A percentile compares a stretch with the other conserved stretches of the same genome.
Conservation (phyloP, 129 eudicot genomes). For the carrot (Daucus carota) region DNA sequence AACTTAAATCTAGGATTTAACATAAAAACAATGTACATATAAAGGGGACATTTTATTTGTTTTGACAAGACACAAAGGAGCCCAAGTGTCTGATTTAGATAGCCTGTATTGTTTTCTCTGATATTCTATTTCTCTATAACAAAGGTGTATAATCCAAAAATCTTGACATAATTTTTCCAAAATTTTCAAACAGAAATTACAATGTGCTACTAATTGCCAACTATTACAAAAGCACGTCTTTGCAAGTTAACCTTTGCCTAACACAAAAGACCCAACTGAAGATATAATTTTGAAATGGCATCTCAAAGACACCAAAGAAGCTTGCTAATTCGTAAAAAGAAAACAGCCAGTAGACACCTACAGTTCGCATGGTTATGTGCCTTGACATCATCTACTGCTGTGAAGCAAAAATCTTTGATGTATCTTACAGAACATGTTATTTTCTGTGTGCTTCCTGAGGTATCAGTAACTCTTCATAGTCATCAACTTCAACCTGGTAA, state of each 20-base stretch:
- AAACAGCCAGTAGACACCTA: background rate
- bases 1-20: too few species aligned
- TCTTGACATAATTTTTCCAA: background rate
- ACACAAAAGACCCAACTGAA: background rate
- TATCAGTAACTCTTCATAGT: conserved; percentile 56
- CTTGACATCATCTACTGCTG: background rate
- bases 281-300: background rate
- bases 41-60: too few species aligned
- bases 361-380: background rate
- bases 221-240: background rate
- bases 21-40: too few species aligned
- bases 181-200: background rate
- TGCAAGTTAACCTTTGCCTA: background rate
- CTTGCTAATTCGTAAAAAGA: background rate
- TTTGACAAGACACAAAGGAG: too few species aligned
- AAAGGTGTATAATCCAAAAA: background rate
- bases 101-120: background rate
- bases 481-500: conserved; percentile 68
- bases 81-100: too few species aligned
- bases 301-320: background rate
- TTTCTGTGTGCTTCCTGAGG: conserved; percentile 70
- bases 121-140: background rate
- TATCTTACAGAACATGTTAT: conserved; percentile 9
- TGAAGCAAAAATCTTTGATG: background rate
- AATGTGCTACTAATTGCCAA: background rate